Conservation (phyloP, 805 yeast genomes). For the Starmerella roubikii region DNA sequence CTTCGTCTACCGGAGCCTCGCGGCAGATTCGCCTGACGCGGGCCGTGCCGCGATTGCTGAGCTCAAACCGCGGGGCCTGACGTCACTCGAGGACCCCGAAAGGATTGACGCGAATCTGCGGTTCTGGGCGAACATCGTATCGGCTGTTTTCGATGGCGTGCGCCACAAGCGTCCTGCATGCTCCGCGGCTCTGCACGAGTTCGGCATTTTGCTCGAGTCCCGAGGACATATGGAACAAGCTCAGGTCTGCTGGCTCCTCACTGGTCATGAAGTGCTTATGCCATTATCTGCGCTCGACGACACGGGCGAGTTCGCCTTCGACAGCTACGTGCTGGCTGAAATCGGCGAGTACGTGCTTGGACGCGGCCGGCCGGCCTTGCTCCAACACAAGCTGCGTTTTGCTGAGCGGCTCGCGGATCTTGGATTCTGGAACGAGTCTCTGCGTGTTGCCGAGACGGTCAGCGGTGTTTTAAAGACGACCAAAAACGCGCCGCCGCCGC, state of each 20-base stretch:
- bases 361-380: slow-evolving; percentile 31
- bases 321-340: slow-evolving; percentile 47
- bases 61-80: slow-evolving; percentile 27
- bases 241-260: slow-evolving; percentile 27
- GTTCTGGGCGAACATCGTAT: slow-evolving; percentile 25
- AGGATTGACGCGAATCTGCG: slow-evolving; percentile 15
- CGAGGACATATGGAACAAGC: slow-evolving; percentile 31
- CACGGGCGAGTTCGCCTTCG: slow-evolving; percentile 20
- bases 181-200: slow-evolving; percentile 22
- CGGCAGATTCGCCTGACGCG: slow-evolving; percentile 35
- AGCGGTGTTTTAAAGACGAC: slow-evolving; percentile 7
- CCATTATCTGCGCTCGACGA: slow-evolving; percentile 21
- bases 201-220: slow-evolving; percentile 29
- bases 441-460: slow-evolving; percentile 23
- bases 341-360: slow-evolving; percentile 45
- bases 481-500: slow-evolving; percentile 21
- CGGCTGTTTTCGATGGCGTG: slow-evolving; percentile 17
- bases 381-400: slow-evolving; percentile 50
- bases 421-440: slow-evolving; percentile 46
- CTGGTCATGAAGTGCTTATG: slow-evolving; percentile 17
- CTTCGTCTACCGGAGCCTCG: slow-evolving; percentile 45
- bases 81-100: slow-evolving; percentile 8
- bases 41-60: slow-evolving; percentile 40
- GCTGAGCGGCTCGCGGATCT: slow-evolving; percentile 58
- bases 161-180: background rate